These are phyloP conservation scores for Globisporangium abappressorium DNA, from an alignment of 352 stramenopile species.

Conservation along the genomic window DNA sequence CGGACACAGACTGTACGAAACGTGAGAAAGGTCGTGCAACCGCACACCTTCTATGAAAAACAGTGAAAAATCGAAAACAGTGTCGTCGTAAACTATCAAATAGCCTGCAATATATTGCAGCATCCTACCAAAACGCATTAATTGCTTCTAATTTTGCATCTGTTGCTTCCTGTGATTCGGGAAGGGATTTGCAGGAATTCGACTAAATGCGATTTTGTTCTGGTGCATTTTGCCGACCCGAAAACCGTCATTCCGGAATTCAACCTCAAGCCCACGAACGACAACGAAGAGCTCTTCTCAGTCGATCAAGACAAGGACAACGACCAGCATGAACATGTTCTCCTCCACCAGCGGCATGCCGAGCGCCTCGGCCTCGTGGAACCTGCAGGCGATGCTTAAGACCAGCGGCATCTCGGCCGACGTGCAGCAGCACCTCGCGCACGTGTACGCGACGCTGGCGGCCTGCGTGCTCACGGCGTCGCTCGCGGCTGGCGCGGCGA, in stretches of 20 bases:
- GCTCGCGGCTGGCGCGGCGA: constrained; percentile 34
- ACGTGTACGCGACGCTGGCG: constrained; percentile 69
- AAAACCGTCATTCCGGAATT: constrained; percentile 7
- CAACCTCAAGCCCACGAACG: neutral
- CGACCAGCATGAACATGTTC: constrained; percentile 30
- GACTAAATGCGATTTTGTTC: neutral
- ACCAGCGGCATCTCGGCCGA: constrained; percentile 21
- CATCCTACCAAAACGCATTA: neutral
- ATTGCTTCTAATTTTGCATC: neutral
- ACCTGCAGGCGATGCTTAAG: constrained; percentile 23
- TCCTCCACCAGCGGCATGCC: constrained; percentile 57
- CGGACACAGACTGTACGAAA: neutral
- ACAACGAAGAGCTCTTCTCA: neutral
- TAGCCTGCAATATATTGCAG: neutral
- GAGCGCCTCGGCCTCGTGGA: constrained; percentile 40
- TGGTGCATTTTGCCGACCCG: neutral
- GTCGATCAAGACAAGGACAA: neutral
- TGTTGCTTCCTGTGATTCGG: neutral
- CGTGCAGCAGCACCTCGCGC: constrained; percentile 23
- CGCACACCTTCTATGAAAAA: neutral
- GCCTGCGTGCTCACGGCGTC: constrained; percentile 55
- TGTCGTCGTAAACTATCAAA: neutral
- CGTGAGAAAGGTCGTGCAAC: neutral
- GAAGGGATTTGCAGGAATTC: neutral
- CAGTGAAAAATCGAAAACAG: neutral